A percentile compares a stretch with the other conserved stretches of the same genome.
Evolutionary conservation across 176 grass and related monocot species (phyloP).

Genomic region (Rhynchospora pubera): DNA sequence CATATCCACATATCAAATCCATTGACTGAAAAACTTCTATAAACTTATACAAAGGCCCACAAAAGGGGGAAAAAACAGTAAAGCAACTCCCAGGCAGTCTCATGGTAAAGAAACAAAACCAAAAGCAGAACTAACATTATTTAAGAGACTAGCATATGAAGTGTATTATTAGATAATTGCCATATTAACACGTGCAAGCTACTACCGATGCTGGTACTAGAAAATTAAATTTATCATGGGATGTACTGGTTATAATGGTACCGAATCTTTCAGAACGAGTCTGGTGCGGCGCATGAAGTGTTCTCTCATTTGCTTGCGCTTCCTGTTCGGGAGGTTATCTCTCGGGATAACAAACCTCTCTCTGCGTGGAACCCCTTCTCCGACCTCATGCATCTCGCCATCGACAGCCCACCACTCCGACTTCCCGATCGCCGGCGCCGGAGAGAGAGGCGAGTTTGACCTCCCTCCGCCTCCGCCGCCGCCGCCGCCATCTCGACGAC

Average conservation of each 20-base stretch:
- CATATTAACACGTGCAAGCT: not conserved
- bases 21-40: not conserved
- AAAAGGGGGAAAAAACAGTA: not conserved
- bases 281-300: slow-evolving; percentile 98
- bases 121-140: not conserved
- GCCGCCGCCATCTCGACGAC: slow-evolving; percentile 30
- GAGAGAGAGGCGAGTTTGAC: slow-evolving; percentile 9
- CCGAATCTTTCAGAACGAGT: slow-evolving; percentile 80
- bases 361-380: slow-evolving; percentile 69
- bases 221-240: not conserved
- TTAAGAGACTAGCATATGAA: not conserved
- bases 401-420: slow-evolving; percentile 96
- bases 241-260: not conserved
- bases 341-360: slow-evolving; percentile 85
- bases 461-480: slow-evolving; percentile 38
- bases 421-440: slow-evolving; percentile 24
- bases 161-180: not conserved
- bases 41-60: not conserved
- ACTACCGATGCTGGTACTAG: not conserved
- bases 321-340: slow-evolving; percentile 89
- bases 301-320: slow-evolving; percentile 93
- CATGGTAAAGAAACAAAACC: not conserved
- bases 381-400: slow-evolving; percentile 96
- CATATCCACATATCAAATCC: not conserved
- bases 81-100: not conserved